Evolutionary conservation across 2,329 filamentous ascomycete species (phyloP), one percentile per base, ranked within the genome.

Genomic region (Diaporthe helianthi): DNA sequence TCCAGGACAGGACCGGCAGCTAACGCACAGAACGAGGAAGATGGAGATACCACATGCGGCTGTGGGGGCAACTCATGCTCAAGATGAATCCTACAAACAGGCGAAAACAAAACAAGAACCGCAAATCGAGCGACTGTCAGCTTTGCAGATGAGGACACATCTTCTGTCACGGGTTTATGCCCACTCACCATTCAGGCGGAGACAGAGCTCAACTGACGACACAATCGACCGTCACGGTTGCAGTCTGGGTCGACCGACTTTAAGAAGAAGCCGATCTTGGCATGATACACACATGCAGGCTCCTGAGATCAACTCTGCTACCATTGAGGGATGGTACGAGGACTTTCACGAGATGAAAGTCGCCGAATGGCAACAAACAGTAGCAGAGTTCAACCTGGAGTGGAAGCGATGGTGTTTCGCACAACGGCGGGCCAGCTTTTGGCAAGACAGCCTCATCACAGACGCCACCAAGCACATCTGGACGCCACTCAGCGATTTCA

Each of bases 361-460:
- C 15, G 7, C 31, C 29, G 22, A 10, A 19, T 67, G 53, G 52
- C 33, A 47, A 26, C 19, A 17, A 7, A 22, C 65, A 7, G 31
- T 22, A 3, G 26, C 22, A 15, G 44, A 9, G 2, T 49, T 58
- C n/a, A 31, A 44, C 10, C 41, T 22, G 65, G 22, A 13, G 24
- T 67, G 65, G 65, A 67, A 58, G 24, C 17, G 17, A 17, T 38
- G 26, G 4, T 67, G 65, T 22, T 67, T 67, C 12, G 22, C 17
- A 46, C 65, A 31, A 17, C 10, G 17, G 1, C 19, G 19, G 41
- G 10, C 2, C 13, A 10, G 15, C 8, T 3, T 5, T 7, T 63
- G n/a, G 29, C 44, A 49, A n/a, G 29, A 49, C 15, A 13, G 12
- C 13, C 26, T 49, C 0, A 3, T 63, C 58, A 24, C 10, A 12